These are phyloP conservation scores for Lactarius akahatsu DNA, from an alignment of 768 basidiomycete genomes.

Conservation along the genomic window DNA sequence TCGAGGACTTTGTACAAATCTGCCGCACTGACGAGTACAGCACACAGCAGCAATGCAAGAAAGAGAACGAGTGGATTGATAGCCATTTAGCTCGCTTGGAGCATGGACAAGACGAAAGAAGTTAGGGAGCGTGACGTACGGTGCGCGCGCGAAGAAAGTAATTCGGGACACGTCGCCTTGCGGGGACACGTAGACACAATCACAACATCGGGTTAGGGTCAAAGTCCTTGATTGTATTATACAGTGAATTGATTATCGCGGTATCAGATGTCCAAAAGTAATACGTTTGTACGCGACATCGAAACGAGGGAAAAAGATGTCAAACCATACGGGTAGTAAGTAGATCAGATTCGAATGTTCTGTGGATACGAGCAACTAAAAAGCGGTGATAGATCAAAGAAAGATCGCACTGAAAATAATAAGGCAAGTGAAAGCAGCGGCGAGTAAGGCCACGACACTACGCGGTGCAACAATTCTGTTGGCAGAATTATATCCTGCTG, in stretches of 20 bases:
- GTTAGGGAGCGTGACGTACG: background rate
- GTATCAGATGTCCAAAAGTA: slow-evolving; percentile 2
- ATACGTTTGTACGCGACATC: slow-evolving; percentile 8
- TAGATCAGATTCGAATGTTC: background rate
- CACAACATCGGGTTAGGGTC: slow-evolving; percentile 21
- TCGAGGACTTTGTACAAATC: slow-evolving; percentile 85
- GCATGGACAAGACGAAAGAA: slow-evolving; percentile 22
- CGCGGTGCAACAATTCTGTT: background rate
- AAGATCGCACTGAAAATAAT: slow-evolving; percentile 3
- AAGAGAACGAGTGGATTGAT: slow-evolving; percentile 33
- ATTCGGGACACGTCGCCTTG: slow-evolving; percentile 13
- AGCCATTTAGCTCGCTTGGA: slow-evolving; percentile 32
- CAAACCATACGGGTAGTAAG: background rate
- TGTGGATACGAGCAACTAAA: slow-evolving; percentile 6
- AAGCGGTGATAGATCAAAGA: slow-evolving; percentile 12
- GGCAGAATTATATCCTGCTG: slow-evolving; percentile 47
- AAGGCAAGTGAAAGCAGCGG: slow-evolving; percentile 12
- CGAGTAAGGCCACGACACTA: background rate
- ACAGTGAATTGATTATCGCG: background rate
- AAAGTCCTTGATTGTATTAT: background rate
- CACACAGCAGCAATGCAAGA: slow-evolving; percentile 36
- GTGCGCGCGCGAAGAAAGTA: background rate
- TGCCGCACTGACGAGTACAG: slow-evolving; percentile 47
- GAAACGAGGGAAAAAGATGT: slow-evolving; percentile 2
- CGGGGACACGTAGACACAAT: slow-evolving; percentile 18